Percentiles rank a stretch among this genome's conserved stretches.
Conservation (phyloP, 2,329 filamentous ascomycete species). For the Elsinoe ampelina region DNA sequence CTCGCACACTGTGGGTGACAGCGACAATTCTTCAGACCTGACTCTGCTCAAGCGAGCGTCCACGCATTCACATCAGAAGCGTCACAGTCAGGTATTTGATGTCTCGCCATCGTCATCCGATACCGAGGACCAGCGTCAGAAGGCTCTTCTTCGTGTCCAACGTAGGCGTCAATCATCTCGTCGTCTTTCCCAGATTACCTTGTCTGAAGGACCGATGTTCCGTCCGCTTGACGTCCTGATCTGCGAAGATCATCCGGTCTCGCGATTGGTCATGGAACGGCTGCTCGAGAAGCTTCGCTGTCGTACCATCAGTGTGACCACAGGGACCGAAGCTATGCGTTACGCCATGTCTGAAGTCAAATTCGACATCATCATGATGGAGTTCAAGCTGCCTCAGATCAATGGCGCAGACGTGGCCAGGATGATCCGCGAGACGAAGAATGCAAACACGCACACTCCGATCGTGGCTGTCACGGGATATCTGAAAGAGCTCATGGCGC, state of each 20-base stretch:
- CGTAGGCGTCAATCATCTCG: slow-evolving; percentile 91
- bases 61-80: slow-evolving; percentile 60
- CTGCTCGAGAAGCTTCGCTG: slow-evolving; percentile 90
- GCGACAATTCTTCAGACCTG: slow-evolving; percentile 61
- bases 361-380: slow-evolving; percentile 97
- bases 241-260: slow-evolving; percentile 95
- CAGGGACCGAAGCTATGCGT: slow-evolving; percentile 82
- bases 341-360: slow-evolving; percentile 96
- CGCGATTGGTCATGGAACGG: slow-evolving; percentile 97
- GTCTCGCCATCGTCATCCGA: slow-evolving; percentile 96
- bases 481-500: slow-evolving; percentile 89
- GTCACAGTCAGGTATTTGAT: slow-evolving; percentile 88
- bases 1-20: slow-evolving; percentile 87
- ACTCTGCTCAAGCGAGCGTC: slow-evolving; percentile 54
- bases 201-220: slow-evolving; percentile 77
- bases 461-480: slow-evolving; percentile 97
- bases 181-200: slow-evolving; percentile 80
- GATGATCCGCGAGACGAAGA: slow-evolving; percentile 96
- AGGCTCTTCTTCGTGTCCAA: slow-evolving; percentile 83
- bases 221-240: slow-evolving; percentile 88
- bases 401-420: slow-evolving; percentile 91
- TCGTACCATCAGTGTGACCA: slow-evolving; percentile 82
- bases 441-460: slow-evolving; percentile 85
- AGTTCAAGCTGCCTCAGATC: slow-evolving; percentile 90
- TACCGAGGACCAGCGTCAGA: slow-evolving; percentile 88